These are phyloP conservation scores for Tubosaeta sp. DNA, from an alignment of 768 basidiomycete species.

Conservation along the genomic window DNA sequence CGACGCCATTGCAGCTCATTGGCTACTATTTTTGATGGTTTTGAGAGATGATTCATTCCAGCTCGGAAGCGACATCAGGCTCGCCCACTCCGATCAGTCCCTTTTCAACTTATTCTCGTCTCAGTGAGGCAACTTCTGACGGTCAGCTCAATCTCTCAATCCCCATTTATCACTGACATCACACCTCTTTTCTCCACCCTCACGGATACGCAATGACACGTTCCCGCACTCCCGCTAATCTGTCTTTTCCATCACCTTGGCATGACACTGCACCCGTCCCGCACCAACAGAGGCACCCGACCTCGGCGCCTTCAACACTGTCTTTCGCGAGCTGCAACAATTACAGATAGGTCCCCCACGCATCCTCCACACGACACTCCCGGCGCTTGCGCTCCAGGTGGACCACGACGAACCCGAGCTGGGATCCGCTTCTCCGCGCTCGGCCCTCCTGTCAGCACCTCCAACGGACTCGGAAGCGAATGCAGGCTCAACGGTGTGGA, in stretches of 20 bases:
- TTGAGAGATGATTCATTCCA: constrained; percentile 30
- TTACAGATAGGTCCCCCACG: constrained; percentile 44
- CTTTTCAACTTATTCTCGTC: constrained; percentile 35
- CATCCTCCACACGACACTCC: constrained; percentile 17
- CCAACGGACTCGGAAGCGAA: constrained; percentile 37
- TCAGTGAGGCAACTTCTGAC: constrained; percentile 54
- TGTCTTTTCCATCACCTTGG: constrained; percentile 10
- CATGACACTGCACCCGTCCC: not conserved
- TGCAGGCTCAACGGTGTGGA: constrained; percentile 62
- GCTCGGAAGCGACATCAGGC: constrained; percentile 33
- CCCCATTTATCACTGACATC: constrained; percentile 1
- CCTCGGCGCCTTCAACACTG: constrained; percentile 66
- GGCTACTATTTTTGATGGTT: constrained; percentile 15
- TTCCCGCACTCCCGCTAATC: constrained; percentile 4
- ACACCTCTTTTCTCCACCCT: not conserved
- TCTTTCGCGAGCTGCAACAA: constrained; percentile 62
- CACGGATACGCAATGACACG: not conserved
- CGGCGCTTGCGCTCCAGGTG: constrained; percentile 6
- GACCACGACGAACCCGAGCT: constrained; percentile 20
- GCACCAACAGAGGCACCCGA: constrained; percentile 54
- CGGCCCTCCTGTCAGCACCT: constrained; percentile 20
- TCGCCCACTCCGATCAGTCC: constrained; percentile 35
- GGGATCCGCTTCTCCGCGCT: constrained; percentile 27
- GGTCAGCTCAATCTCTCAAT: constrained; percentile 24
- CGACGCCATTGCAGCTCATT: not conserved